Conservation (phyloP, 2,329 filamentous ascomycete species). For the Knoxdaviesia proteae region DNA sequence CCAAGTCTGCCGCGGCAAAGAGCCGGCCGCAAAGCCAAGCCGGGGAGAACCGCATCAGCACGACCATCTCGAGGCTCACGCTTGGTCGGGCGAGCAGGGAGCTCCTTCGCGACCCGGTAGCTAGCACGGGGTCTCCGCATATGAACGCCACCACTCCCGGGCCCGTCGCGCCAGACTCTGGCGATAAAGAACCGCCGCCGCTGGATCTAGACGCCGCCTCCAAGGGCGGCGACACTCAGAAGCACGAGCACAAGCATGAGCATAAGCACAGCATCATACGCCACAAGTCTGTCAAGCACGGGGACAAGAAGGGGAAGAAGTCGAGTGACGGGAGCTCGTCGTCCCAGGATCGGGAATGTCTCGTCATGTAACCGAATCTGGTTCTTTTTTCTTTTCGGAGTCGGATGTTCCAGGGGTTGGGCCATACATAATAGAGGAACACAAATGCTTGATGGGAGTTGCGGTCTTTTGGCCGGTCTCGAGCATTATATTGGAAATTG, state of each 20-base stretch:
- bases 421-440: background rate
- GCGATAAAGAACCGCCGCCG: conserved; percentile 4
- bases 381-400: background rate
- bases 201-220: background rate
- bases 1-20: conserved; percentile 18
- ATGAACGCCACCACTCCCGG: conserved; percentile 5
- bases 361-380: conserved; percentile 18
- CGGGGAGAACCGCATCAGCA: conserved; percentile 35
- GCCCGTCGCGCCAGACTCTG: conserved; percentile 9
- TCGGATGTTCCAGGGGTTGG: background rate
- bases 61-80: conserved; percentile 33
- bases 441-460: background rate
- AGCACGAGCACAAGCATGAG: conserved; percentile 12
- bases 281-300: conserved; percentile 12
- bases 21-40: conserved; percentile 38
- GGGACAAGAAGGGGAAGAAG: conserved; percentile 12
- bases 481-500: too few species aligned
- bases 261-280: conserved; percentile 10
- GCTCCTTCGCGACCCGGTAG: conserved; percentile 14
- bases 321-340: conserved; percentile 5
- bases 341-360: conserved; percentile 21
- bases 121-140: conserved; percentile 1
- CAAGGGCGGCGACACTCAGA: conserved; percentile 3
- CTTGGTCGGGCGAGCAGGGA: conserved; percentile 32
- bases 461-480: too few species aligned